Base-by-base conservation (phyloP, 345 rosid genomes). In the Geranium rotundifolium region DNA sequence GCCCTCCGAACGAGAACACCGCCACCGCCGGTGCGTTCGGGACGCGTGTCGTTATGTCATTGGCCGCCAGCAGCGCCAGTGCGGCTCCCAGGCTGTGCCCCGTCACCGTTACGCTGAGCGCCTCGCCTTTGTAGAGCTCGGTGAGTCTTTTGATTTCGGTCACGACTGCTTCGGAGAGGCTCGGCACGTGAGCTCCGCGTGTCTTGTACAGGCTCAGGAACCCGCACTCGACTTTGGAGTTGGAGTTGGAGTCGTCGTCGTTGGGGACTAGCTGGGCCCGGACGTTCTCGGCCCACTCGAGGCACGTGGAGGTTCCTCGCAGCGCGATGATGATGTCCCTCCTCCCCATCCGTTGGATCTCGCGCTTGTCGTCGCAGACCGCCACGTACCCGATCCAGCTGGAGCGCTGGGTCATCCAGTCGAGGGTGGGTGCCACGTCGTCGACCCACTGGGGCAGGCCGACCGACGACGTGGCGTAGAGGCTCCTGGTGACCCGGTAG, bases 81-180 rank as follows among this genome's bases (percentile, higher is more conserved):
- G 99, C 99, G 0, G 99, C 99, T 0, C 99, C 99, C 3, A 93
- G 89, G 54, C 99, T 90, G 68, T 93, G 99, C 0, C 99, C 99
- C 0, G 95, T 90, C 31, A 93, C 72, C 14, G 91, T 93, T 3
- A 90, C 84, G 75, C 99, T 93, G 0, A 93, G 63, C 5, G 81
- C 75, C 77, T 86, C 98, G 2, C 86, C 87, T 14, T 82, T 76
- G 73, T 90, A 93, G 18, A 66, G 56, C 8, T 83, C 74, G 5
- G 79, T 67, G 17, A 90, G 75, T 7, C 87, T 67, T 6, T 37
- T 64, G 15, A 90, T 72, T 71, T 93, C 99, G 9, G 57, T 76
- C 4, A 69, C 72, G 4, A 90, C 82, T 1, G 83, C 73, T 59
- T 80, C 77, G 5, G 85, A 84, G 0, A 93, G 67, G 67, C 97